Evolutionary conservation across 441 rosid genomes (phyloP).

Genomic region (Populus hybrid): DNA sequence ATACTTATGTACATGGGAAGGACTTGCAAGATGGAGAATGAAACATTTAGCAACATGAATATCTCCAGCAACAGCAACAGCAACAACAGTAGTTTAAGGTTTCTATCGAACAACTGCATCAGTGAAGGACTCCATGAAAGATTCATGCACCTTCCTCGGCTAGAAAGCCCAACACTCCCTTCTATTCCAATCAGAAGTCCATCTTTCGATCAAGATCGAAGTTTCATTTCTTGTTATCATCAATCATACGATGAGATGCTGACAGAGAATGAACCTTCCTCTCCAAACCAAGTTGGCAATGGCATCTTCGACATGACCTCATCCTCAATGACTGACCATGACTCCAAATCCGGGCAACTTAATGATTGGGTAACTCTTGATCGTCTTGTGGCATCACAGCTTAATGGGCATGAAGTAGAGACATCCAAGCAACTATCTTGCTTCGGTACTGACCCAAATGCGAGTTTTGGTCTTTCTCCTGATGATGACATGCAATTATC

Average conservation of each 20-base stretch:
- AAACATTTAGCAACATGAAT: slow-evolving; percentile 20
- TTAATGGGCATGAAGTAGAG: slow-evolving; percentile 45
- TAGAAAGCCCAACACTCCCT: slow-evolving; percentile 52
- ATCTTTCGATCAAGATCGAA: slow-evolving; percentile 28
- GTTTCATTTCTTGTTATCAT: slow-evolving; percentile 32
- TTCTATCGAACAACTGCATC: slow-evolving; percentile 14
- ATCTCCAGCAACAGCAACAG: slow-evolving; percentile 18
- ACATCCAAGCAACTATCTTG: slow-evolving; percentile 39
- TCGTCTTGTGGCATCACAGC: slow-evolving; percentile 87
- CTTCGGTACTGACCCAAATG: slow-evolving; percentile 37
- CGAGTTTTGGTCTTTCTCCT: slow-evolving; percentile 31
- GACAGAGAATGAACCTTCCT: slow-evolving; percentile 20
- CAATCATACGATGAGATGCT: slow-evolving; percentile 43
- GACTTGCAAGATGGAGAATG: slow-evolving; percentile 54
- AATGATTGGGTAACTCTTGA: slow-evolving; percentile 81
- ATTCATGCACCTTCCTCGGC: slow-evolving; percentile 67
- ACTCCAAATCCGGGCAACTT: slow-evolving; percentile 24
- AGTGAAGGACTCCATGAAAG: slow-evolving; percentile 35
- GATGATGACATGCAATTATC: slow-evolving; percentile 37
- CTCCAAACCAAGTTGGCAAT: slow-evolving; percentile 19
- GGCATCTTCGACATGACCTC: slow-evolving; percentile 6
- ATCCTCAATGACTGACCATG: neutral
- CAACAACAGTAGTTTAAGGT: slow-evolving; percentile 9
- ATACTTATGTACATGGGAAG: slow-evolving; percentile 75
- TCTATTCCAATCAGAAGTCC: slow-evolving; percentile 23